Evolutionary conservation across 192 early-diverging fungal species (phyloP).

Genomic region (Pilaira anomala): DNA sequence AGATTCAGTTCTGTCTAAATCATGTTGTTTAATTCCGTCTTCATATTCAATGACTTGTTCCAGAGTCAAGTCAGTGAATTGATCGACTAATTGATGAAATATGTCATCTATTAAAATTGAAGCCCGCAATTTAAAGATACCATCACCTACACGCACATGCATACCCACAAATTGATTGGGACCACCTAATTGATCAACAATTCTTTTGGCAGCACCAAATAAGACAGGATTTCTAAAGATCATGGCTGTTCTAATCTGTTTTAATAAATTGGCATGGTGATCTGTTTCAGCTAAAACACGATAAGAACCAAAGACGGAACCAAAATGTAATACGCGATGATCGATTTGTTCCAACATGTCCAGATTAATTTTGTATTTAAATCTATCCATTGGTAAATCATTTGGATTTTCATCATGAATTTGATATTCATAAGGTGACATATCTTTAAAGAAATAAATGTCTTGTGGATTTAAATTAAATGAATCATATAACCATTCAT

Average conservation of each 20-base stretch:
- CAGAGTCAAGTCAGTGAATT: conserved; percentile 36
- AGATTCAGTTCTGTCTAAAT: conserved; percentile 34
- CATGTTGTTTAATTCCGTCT: conserved; percentile 22
- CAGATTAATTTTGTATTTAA: conserved; percentile 38
- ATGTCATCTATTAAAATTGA: conserved; percentile 47
- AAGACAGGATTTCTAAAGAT: conserved; percentile 47
- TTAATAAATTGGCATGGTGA: conserved; percentile 35
- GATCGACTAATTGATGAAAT: conserved; percentile 40
- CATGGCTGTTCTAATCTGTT: conserved; percentile 42
- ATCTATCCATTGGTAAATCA: conserved; percentile 35
- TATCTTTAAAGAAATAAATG: conserved; percentile 45
- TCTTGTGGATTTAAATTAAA: conserved; percentile 45
- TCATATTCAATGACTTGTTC: conserved; percentile 32
- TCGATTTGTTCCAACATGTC: conserved; percentile 28
- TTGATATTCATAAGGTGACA: conserved; percentile 52
- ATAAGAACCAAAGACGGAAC: conserved; percentile 48
- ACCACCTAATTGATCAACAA: conserved; percentile 50
- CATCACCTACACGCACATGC: conserved; percentile 52
- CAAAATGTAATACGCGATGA: conserved; percentile 52
- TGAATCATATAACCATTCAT: conserved; percentile 47
- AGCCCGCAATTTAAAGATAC: conserved; percentile 43
- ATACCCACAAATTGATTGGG: conserved; percentile 44
- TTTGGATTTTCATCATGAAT: conserved; percentile 45
- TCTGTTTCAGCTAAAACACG: conserved; percentile 44
- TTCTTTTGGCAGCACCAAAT: conserved; percentile 38